Evolutionary conservation across 257 asterid species (phyloP).

Genomic region (Solanum clarkiae): DNA sequence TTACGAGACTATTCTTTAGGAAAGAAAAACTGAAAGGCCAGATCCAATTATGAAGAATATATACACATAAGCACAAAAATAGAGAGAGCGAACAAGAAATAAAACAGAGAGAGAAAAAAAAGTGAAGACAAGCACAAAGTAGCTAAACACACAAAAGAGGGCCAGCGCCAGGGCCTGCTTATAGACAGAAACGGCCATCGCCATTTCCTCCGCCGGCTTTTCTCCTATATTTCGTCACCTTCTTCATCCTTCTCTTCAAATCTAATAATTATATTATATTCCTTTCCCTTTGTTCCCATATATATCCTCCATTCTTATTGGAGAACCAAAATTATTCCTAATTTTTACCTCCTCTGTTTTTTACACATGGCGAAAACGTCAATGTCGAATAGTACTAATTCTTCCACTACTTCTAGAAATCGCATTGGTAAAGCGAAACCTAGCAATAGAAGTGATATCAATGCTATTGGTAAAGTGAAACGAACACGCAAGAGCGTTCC

Average conservation of each 20-base stretch:
- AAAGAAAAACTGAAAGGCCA: conserved; percentile 16
- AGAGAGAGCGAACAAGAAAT: neutral
- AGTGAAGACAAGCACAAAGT: neutral
- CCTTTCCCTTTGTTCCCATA: neutral
- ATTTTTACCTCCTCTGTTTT: neutral
- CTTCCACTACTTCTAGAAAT: neutral
- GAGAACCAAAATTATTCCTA: neutral
- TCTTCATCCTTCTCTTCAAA: neutral
- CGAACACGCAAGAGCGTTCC: conserved; percentile 60
- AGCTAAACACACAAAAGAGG: neutral
- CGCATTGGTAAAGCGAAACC: conserved; percentile 22
- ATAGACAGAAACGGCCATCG: neutral
- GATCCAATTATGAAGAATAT: conserved; percentile 1
- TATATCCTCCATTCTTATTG: neutral
- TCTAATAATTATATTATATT: neutral
- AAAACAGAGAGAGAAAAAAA: conserved; percentile 21
- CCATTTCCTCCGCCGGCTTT: conserved; percentile 6
- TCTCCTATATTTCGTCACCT: neutral
- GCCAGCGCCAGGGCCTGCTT: neutral
- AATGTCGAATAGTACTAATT: conserved; percentile 1
- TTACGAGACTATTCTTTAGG: neutral
- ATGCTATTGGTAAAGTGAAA: conserved; percentile 11
- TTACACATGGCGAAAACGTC: conserved; percentile 52
- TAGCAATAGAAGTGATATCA: neutral
- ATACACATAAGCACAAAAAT: neutral